phyloP scores from a whole-genome alignment of 768 basidiomycete genomes.

The Leccinellum albellum region DNA sequence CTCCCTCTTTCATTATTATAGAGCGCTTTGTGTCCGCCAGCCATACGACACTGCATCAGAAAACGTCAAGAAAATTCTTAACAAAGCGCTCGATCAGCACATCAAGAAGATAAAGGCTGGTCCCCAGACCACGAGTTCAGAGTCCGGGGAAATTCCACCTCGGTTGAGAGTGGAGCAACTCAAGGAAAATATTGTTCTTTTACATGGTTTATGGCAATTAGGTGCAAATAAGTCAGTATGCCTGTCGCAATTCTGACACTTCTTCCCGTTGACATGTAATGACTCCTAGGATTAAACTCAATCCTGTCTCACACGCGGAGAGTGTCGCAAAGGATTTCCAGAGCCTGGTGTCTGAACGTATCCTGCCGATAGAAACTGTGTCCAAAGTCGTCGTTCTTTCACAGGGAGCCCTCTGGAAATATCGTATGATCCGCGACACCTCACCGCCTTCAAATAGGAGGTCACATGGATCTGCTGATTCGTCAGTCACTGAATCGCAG shows the following conservation, averaged over 20 bases:
- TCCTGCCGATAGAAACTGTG: slow-evolving; percentile 73
- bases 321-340: slow-evolving; percentile 55
- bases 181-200: slow-evolving; percentile 68
- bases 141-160: slow-evolving; percentile 39
- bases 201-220: slow-evolving; percentile 72
- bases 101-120: slow-evolving; percentile 42
- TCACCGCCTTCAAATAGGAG: slow-evolving; percentile 28
- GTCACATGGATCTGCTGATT: slow-evolving; percentile 19
- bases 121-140: slow-evolving; percentile 27
- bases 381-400: slow-evolving; percentile 68
- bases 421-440: slow-evolving; percentile 65
- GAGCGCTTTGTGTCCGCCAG: slow-evolving; percentile 80
- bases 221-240: slow-evolving; percentile 52
- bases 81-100: slow-evolving; percentile 62
- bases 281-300: slow-evolving; percentile 34
- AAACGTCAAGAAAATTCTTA: slow-evolving; percentile 73
- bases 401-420: slow-evolving; percentile 82
- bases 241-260: background rate
- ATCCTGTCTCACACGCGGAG: slow-evolving; percentile 45
- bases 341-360: slow-evolving; percentile 59
- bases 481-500: slow-evolving; percentile 53
- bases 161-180: slow-evolving; percentile 57
- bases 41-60: slow-evolving; percentile 87
- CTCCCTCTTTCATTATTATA: slow-evolving; percentile 83
- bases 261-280: slow-evolving; percentile 2